Evolutionary conservation across 1,284 basidiomycete species (phyloP), one percentile per base, ranked within the genome.

Genomic region (Mycena sp.): DNA sequence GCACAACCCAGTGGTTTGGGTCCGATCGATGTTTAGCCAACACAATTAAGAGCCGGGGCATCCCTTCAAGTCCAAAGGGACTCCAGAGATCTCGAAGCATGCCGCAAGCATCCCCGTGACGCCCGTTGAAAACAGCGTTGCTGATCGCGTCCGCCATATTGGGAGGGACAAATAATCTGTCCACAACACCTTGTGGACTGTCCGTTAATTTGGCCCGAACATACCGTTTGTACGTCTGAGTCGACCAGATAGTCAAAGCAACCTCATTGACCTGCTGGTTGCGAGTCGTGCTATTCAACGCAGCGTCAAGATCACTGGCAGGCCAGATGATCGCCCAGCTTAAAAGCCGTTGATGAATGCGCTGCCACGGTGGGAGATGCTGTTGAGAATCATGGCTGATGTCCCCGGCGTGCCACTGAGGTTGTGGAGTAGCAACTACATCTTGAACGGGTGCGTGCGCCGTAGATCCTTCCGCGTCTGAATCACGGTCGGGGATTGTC

Each of bases 81-180:
- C 83, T 82, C 92, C 94, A 96, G 58, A 95, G 75, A 65, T 94
- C 92, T 71, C 88, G 84, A 68, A 95, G 77, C 87, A 95, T 94
- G 60, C 88, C 88, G 73, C 91, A 90, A 0, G 94, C 94, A 76
- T 95, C 93, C 7, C 89, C 89, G 73, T 94, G 92, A 53, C 92
- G 81, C 14, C 92, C 92, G 74, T 94, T 91, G 75, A 91, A 94
- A 46, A 96, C 93, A 3, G 93, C 93, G 71, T 89, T 93, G 75
- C 91, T 96, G 72, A 96, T 95, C 7, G 92, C 92, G 76, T 95
- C 93, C 23, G 94, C 93, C 83, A 96, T 89, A 75, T 94, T 94
- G 7, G 94, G 94, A 3, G 94, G 94, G 1, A 96, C 93, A 71
- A 95, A 94, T 64, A 96, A 76, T 70, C 94, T 85, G 74, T 96